Evolutionary conservation across 1,284 basidiomycete genomes (phyloP).

Genomic region (Pyrrhoderma noxium): DNA sequence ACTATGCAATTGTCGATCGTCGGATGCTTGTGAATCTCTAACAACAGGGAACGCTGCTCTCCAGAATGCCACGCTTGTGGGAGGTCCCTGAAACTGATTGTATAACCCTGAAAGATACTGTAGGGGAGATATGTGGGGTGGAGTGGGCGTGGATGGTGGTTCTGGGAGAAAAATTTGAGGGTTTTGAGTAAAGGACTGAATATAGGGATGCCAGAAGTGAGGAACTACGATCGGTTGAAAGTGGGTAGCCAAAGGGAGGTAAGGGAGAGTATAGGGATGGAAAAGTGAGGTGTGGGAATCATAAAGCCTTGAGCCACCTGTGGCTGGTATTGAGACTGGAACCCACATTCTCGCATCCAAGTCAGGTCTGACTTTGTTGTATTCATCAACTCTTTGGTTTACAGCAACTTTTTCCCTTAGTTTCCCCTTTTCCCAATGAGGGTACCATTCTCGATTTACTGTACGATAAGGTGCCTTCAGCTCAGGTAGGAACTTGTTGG

Average conservation of each 20-base stretch:
- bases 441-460: not conserved
- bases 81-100: conserved; percentile 3
- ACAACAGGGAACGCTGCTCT: not conserved
- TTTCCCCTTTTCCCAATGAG: conserved; percentile 2
- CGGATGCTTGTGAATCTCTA: too few relatives aligned
- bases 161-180: too few relatives aligned
- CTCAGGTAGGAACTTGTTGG: too few relatives aligned
- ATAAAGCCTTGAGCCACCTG: too few relatives aligned
- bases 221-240: conserved; percentile 1
- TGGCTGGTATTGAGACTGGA: too few relatives aligned
- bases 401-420: conserved; percentile 2
- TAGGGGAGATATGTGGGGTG: not conserved
- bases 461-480: too few relatives aligned
- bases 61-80: not conserved
- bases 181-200: too few relatives aligned
- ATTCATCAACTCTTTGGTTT: too few relatives aligned
- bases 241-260: conserved; percentile 3
- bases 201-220: too few relatives aligned
- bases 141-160: not conserved
- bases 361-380: too few relatives aligned
- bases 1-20: too few relatives aligned
- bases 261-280: not conserved
- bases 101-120: not conserved
- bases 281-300: not conserved
- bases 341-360: too few relatives aligned